Evolutionary conservation across 73 alveolate genomes (phyloP).

Genomic region (Durusdinium trenchii): DNA sequence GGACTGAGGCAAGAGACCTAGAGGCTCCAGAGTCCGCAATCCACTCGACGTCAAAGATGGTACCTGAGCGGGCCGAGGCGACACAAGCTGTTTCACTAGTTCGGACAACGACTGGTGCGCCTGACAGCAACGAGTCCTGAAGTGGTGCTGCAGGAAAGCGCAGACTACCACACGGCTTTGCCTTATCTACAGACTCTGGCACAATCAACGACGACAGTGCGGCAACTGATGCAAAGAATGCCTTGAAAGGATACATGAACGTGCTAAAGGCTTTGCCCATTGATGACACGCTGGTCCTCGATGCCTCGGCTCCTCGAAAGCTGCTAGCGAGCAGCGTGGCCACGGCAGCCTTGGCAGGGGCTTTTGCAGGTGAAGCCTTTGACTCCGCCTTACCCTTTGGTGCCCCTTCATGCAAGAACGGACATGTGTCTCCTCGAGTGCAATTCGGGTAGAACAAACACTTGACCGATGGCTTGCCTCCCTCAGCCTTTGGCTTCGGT

Average conservation of each 20-base stretch:
- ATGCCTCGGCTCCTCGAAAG: conserved; percentile 16
- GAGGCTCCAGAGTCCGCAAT: conserved; percentile 10
- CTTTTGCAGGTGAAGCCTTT: conserved; percentile 17
- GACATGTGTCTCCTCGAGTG: conserved; percentile 41
- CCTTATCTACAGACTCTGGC: background rate
- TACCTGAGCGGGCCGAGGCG: background rate
- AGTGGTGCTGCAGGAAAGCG: background rate
- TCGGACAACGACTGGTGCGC: background rate
- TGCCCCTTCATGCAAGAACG: conserved; percentile 27
- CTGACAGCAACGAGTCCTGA: background rate
- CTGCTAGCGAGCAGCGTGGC: conserved; percentile 22
- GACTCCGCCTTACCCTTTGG: background rate
- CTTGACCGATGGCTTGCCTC: background rate
- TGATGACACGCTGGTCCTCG: background rate
- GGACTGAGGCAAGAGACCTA: background rate
- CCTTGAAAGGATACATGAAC: conserved; percentile 29
- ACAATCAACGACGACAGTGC: background rate
- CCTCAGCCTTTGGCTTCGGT: background rate
- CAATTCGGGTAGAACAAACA: conserved; percentile 37
- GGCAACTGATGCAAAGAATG: background rate
- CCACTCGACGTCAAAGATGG: conserved; percentile 6
- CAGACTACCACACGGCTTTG: background rate
- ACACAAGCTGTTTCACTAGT: background rate
- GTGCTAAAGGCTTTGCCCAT: background rate
- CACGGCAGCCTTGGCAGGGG: conserved; percentile 28